phyloP scores from a whole-genome alignment of 768 basidiomycete species.

The Mrakia frigida region DNA sequence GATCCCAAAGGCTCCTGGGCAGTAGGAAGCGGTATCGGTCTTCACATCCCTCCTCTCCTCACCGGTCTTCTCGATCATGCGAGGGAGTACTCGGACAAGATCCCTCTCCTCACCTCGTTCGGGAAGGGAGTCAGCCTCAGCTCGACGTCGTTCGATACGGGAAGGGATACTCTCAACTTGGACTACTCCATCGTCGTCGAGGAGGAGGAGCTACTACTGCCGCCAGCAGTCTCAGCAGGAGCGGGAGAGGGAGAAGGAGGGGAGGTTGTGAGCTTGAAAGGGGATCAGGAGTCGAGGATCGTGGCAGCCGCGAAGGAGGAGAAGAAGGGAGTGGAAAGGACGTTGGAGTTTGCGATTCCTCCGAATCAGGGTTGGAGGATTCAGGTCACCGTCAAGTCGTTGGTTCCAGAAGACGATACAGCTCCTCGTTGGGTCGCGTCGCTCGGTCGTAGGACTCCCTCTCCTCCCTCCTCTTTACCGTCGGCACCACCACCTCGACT shows the following conservation, averaged over 20 bases:
- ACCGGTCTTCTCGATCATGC: constrained; percentile 77
- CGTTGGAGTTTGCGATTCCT: constrained; percentile 75
- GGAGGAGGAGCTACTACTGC: constrained; percentile 49
- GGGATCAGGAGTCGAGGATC: not conserved
- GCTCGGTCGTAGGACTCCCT: constrained; percentile 37
- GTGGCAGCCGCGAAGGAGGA: constrained; percentile 35
- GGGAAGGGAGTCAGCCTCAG: constrained; percentile 78
- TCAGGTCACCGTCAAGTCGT: constrained; percentile 53
- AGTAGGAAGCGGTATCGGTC: constrained; percentile 62
- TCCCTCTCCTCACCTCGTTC: constrained; percentile 70
- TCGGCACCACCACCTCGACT: constrained; percentile 37
- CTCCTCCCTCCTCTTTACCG: not conserved
- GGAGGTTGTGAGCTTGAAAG: not conserved
- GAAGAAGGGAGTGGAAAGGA: constrained; percentile 64
- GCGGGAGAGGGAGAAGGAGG: not conserved
- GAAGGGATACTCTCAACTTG: constrained; percentile 72
- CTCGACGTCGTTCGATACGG: constrained; percentile 69
- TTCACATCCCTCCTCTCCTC: constrained; percentile 80
- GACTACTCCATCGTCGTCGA: constrained; percentile 74
- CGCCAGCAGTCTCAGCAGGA: not conserved
- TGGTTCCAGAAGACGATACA: constrained; percentile 37
- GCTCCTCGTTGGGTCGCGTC: constrained; percentile 38
- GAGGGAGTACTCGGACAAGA: constrained; percentile 63
- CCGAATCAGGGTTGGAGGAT: constrained; percentile 78
- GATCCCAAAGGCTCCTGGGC: constrained; percentile 84